Conservation (phyloP, 2,329 filamentous ascomycete species). For the Cordyceps javanica region DNA sequence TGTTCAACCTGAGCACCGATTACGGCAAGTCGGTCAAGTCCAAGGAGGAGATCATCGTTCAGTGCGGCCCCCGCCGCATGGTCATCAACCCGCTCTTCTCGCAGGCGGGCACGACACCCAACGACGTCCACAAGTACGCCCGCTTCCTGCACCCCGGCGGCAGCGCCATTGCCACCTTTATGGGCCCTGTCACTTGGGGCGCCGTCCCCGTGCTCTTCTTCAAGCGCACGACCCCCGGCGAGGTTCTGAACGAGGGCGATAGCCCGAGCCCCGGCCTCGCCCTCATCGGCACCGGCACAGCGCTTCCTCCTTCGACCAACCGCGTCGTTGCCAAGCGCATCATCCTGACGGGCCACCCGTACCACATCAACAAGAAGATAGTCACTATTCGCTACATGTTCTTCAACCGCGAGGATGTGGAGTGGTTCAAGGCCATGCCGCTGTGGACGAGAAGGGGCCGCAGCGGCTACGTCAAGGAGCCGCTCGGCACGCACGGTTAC, state of each 20-base stretch:
- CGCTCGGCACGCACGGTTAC: slow-evolving; percentile 95
- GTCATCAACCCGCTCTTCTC: slow-evolving; percentile 89
- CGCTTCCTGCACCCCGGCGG: slow-evolving; percentile 87
- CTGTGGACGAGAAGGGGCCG: slow-evolving; percentile 89
- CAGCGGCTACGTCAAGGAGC: slow-evolving; percentile 88
- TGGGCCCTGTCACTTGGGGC: slow-evolving; percentile 88
- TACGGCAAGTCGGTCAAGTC: slow-evolving; percentile 72
- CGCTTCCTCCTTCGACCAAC: slow-evolving; percentile 66
- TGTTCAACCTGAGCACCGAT: slow-evolving; percentile 77
- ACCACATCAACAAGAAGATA: slow-evolving; percentile 97
- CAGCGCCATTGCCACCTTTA: slow-evolving; percentile 82
- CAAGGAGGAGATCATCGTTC: slow-evolving; percentile 86
- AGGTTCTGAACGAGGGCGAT: slow-evolving; percentile 37
- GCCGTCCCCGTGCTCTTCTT: slow-evolving; percentile 87
- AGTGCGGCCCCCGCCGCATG: slow-evolving; percentile 83
- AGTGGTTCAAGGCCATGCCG: slow-evolving; percentile 96
- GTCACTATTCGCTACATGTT: slow-evolving; percentile 99
- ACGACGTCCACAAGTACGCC: slow-evolving; percentile 96
- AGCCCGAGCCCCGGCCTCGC: slow-evolving; percentile 48
- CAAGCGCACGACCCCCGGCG: slow-evolving; percentile 48
- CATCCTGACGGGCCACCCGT: slow-evolving; percentile 90
- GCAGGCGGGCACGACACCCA: slow-evolving; percentile 80
- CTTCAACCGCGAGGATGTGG: slow-evolving; percentile 91
- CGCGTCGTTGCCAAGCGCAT: slow-evolving; percentile 91
- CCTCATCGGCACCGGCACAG: slow-evolving; percentile 81